Base-by-base conservation (phyloP, 192 early-diverging fungal genomes). In the Backusella australiensis region DNA sequence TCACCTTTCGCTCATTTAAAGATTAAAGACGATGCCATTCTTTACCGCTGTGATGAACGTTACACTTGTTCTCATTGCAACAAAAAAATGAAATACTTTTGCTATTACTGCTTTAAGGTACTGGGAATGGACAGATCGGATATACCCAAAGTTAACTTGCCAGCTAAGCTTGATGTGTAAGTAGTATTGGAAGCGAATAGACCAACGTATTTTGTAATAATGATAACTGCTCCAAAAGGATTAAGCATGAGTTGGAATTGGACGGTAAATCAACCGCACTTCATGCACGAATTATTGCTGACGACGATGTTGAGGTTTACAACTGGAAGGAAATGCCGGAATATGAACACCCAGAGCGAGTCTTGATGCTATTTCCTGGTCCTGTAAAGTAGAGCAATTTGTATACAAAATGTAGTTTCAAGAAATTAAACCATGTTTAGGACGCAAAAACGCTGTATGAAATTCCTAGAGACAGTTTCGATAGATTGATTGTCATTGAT, bases 231-330 rank as follows among this genome's bases (percentile, higher is more conserved):
- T 49, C 19, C 19, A 63, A 63, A 63, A 90, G 87, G 9, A 91
- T 94, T 69, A 93, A 96, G 73, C 95, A 97, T 79, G 89, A 91
- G 4, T 71, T 85, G 52, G 96, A 98, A 81, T 72, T 84, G 5
- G 90, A 94, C 52, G 93, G 91, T 44, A 97, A 98, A 83, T 95
- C 93, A 6, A 98, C 97, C 0, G 93, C 94, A 2, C 82, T 93
- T 6, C 97, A 98, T 74, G 93, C 95, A 17, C 89, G 92, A 71
- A 81, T 97, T 7, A 78, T 96, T 56, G 93, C 95, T 5, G 86
- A 90, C 0, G 76, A 88, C 1, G 83, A 94, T 77, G 91, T 94
- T 3, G 80, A 84, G 34, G 88, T 98, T 29, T 88, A 88, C 71
- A 81, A 77, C 23, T 90, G 83, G 70, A 81, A 82, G 34, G 53